Percentiles rank a stretch among this genome's conserved stretches.
Conservation (phyloP, 1,284 basidiomycete genomes). For the Austroboletus novae-zelandiae region DNA sequence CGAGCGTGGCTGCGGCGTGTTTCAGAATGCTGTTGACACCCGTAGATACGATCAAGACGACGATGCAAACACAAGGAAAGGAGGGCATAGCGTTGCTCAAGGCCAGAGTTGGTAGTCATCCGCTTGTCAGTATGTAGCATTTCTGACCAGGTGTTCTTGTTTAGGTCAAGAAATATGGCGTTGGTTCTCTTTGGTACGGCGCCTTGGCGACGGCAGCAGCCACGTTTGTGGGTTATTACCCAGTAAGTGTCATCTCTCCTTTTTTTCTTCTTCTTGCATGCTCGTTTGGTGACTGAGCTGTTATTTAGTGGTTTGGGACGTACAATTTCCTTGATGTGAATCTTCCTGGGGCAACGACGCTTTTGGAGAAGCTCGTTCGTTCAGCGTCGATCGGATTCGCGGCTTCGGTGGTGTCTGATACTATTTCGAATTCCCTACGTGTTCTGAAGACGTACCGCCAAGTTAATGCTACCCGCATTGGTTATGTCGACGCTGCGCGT, state of each 20-base stretch:
- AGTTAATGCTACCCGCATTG: constrained; percentile 75
- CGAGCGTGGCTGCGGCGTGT: constrained; percentile 65
- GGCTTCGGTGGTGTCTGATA: constrained; percentile 80
- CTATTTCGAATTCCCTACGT: constrained; percentile 81
- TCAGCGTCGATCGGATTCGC: constrained; percentile 87
- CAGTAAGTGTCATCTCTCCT: constrained; percentile 38
- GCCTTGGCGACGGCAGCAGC: constrained; percentile 86
- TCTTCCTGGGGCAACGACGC: constrained; percentile 57
- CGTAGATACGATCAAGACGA: constrained; percentile 89
- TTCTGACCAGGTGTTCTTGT: not conserved
- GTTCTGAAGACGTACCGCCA: constrained; percentile 93
- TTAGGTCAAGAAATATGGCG: constrained; percentile 70
- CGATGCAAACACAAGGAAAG: constrained; percentile 84
- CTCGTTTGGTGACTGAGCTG: not conserved
- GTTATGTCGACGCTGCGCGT: constrained; percentile 68
- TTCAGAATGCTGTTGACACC: constrained; percentile 87
- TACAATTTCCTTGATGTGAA: constrained; percentile 76
- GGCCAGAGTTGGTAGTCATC: constrained; percentile 45
- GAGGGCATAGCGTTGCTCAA: constrained; percentile 63
- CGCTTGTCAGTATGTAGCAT: not conserved
- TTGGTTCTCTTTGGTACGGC: constrained; percentile 82
- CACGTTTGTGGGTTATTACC: constrained; percentile 89
- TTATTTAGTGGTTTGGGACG: constrained; percentile 66
- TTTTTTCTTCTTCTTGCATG: not conserved
- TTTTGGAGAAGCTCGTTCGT: constrained; percentile 61